A percentile compares a stretch with the other conserved stretches of the same genome.
These are phyloP conservation scores for Filobasidium uniguttulatum DNA, from an alignment of 1,284 basidiomycete species.

Conservation along the genomic window DNA sequence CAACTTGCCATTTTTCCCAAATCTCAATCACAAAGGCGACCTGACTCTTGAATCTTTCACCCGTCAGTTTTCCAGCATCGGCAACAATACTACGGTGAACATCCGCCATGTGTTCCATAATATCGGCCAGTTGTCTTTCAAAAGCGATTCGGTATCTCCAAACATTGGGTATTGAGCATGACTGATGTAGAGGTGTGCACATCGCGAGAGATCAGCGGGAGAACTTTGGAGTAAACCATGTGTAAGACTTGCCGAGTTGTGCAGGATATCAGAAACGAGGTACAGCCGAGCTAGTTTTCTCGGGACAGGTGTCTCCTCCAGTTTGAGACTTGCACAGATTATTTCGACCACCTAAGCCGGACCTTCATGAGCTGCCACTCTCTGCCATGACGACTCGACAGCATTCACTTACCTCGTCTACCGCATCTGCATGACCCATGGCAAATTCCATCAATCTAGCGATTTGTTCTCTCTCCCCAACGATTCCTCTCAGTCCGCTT, in stretches of 20 bases:
- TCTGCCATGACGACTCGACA: neutral
- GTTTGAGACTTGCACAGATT: slow-evolving; percentile 64
- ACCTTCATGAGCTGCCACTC: no score
- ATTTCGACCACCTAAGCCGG: slow-evolving; percentile 65
- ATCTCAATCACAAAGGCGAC: slow-evolving; percentile 71
- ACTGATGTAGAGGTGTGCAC: slow-evolving; percentile 14
- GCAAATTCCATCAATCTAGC: slow-evolving; percentile 92
- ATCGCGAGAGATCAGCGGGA: neutral
- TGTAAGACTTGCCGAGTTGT: slow-evolving; percentile 56
- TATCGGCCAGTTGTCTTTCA: slow-evolving; percentile 66
- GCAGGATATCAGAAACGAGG: slow-evolving; percentile 91
- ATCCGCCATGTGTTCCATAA: slow-evolving; percentile 84
- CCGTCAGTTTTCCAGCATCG: slow-evolving; percentile 71
- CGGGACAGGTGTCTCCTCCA: slow-evolving; percentile 80
- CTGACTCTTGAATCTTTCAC: slow-evolving; percentile 83
- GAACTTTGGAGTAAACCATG: slow-evolving; percentile 18
- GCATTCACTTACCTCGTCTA: slow-evolving; percentile 53
- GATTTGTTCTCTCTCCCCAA: slow-evolving; percentile 75
- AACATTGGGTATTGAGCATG: slow-evolving; percentile 38
- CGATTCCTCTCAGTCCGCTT: slow-evolving; percentile 72
- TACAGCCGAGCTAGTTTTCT: slow-evolving; percentile 89
- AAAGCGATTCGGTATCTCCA: slow-evolving; percentile 92
- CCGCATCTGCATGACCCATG: slow-evolving; percentile 84
- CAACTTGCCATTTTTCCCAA: slow-evolving; percentile 72
- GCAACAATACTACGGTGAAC: slow-evolving; percentile 69